These are phyloP conservation scores for Amanita subjunquillea DNA, from an alignment of 768 basidiomycete species.

Conservation along the genomic window DNA sequence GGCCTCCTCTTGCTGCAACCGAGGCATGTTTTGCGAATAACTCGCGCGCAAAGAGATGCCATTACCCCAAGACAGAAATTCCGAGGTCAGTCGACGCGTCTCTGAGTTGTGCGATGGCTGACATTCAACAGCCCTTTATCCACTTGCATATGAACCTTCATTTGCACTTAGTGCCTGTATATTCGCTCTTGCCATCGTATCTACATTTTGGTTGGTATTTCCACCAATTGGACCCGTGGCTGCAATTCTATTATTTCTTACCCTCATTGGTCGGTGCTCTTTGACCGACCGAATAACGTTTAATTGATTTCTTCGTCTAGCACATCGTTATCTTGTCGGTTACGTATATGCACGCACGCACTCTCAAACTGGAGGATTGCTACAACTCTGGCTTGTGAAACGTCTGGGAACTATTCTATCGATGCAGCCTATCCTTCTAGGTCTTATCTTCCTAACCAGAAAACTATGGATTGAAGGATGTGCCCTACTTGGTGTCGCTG, in stretches of 20 bases:
- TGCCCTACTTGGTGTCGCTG: constrained; percentile 45
- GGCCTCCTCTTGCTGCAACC: constrained; percentile 70
- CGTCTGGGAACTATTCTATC: constrained; percentile 62
- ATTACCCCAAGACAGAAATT: constrained; percentile 73
- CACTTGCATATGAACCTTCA: constrained; percentile 58
- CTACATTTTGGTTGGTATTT: constrained; percentile 65
- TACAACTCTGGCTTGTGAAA: constrained; percentile 68
- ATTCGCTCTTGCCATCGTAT: constrained; percentile 61
- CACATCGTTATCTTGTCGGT: constrained; percentile 72
- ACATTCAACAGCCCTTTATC: constrained; percentile 46
- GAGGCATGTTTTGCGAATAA: constrained; percentile 44
- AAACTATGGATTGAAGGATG: constrained; percentile 66
- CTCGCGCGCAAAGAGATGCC: constrained; percentile 45
- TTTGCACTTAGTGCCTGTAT: constrained; percentile 58
- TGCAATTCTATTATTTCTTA: constrained; percentile 51
- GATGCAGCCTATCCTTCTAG: constrained; percentile 66
- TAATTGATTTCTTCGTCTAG: constrained; percentile 21
- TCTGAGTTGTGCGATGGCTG: constrained; percentile 3
- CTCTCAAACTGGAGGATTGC: constrained; percentile 64
- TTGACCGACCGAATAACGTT: not conserved
- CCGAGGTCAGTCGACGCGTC: constrained; percentile 39
- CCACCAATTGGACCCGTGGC: constrained; percentile 69
- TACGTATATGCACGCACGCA: constrained; percentile 68
- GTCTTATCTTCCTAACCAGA: constrained; percentile 60
- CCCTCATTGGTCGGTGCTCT: constrained; percentile 45